These are phyloP conservation scores for Coemansia sp. DNA, from an alignment of 192 early-diverging fungal genomes.

Conservation along the genomic window DNA sequence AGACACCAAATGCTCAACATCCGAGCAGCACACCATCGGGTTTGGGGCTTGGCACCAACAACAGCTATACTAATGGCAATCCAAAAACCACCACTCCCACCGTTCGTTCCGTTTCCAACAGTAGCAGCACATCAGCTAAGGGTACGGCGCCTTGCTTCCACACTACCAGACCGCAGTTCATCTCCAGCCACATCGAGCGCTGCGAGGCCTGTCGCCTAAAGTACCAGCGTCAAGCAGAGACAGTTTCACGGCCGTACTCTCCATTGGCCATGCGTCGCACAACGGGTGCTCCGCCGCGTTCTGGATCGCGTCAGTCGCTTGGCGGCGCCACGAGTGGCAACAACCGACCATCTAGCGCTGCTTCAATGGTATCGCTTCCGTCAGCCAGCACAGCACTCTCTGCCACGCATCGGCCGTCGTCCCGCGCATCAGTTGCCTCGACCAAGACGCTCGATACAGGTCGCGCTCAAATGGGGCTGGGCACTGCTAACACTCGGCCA, in stretches of 20 bases:
- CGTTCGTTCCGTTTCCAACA: slow-evolving; percentile 43
- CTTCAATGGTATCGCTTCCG: slow-evolving; percentile 22
- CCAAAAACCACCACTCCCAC: slow-evolving; percentile 8
- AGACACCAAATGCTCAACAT: slow-evolving; percentile 13
- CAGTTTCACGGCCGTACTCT: slow-evolving; percentile 39
- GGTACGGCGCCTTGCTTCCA: slow-evolving; percentile 51
- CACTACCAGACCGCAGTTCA: slow-evolving; percentile 54
- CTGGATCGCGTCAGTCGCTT: slow-evolving; percentile 42
- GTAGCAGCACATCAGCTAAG: slow-evolving; percentile 40
- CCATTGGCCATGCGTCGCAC: slow-evolving; percentile 33
- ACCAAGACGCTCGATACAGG: slow-evolving; percentile 19
- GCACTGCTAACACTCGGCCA: slow-evolving; percentile 10
- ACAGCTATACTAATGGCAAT: slow-evolving; percentile 2
- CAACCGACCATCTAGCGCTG: slow-evolving; percentile 34
- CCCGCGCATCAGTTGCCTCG: slow-evolving; percentile 42
- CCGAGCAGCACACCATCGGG: slow-evolving; percentile 32
- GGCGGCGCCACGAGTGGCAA: slow-evolving; percentile 10
- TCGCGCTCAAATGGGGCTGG: slow-evolving; percentile 12
- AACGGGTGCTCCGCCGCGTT: slow-evolving; percentile 25
- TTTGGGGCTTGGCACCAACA: slow-evolving; percentile 19
- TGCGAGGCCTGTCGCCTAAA: slow-evolving; percentile 55
- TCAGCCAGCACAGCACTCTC: not conserved
- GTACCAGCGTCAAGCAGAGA: slow-evolving; percentile 55
- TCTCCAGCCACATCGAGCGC: slow-evolving; percentile 55
- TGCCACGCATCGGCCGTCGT: slow-evolving; percentile 38